A percentile compares a stretch with the other conserved stretches of the same genome.
These are phyloP conservation scores for Chenopodium quinoa DNA, from an alignment of 148 eudicot genomes.

Conservation along the genomic window DNA sequence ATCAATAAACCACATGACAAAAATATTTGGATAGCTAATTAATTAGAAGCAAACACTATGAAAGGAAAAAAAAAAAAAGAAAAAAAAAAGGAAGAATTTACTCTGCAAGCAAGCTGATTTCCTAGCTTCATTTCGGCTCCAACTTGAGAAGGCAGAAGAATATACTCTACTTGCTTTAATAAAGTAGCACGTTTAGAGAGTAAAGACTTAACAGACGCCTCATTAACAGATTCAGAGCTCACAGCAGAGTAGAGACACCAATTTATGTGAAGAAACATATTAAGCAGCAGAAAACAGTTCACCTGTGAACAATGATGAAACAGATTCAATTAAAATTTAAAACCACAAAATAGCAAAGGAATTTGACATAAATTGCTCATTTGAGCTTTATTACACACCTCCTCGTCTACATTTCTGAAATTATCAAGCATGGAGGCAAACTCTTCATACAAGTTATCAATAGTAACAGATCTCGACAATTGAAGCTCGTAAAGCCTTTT, in stretches of 20 bases:
- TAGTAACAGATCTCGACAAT: constrained; percentile 55
- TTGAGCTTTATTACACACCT: constrained; percentile 47
- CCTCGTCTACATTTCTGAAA: constrained; percentile 72
- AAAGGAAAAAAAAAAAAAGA: not conserved
- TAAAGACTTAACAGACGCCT: constrained; percentile 54
- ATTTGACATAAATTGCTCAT: not conserved
- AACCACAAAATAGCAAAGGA: constrained; percentile 1
- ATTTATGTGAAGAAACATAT: constrained; percentile 75
- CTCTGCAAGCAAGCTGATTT: constrained; percentile 74
- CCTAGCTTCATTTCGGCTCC: constrained; percentile 43
- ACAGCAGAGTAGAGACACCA: constrained; percentile 68
- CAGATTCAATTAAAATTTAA: constrained; percentile 15
- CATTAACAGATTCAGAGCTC: constrained; percentile 59
- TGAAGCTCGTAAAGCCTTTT: constrained; percentile 97
- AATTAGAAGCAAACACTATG: constrained; percentile 1
- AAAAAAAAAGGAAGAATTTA: constrained; percentile 36
- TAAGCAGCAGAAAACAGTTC: constrained; percentile 70
- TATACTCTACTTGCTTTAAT: constrained; percentile 59
- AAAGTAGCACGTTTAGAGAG: constrained; percentile 65
- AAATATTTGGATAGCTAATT: not conserved
- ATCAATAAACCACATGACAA: not conserved
- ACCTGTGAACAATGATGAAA: constrained; percentile 50
- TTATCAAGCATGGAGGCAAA: constrained; percentile 53
- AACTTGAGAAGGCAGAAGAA: constrained; percentile 41
- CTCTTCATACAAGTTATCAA: constrained; percentile 66